Base-by-base conservation (phyloP, 306 rosid genomes). In the Vicia faba region DNA sequence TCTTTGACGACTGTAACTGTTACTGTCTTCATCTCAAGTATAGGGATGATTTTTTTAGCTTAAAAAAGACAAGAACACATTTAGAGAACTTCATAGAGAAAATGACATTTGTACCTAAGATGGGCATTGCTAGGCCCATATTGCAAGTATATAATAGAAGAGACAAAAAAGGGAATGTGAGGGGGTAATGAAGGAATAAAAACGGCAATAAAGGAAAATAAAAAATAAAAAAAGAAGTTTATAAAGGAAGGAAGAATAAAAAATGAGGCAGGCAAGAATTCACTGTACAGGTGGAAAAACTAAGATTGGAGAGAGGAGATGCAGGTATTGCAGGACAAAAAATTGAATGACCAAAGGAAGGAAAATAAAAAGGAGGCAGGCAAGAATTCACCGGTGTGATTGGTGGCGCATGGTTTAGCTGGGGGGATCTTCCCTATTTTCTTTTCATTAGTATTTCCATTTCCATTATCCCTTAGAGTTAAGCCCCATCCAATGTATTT, bases 1-100 rank as follows among this genome's bases (percentile, higher is more conserved):
- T 67, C 50, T 64, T 35, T 64, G 78, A 72, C 64, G 53, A 49
- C 58, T 60, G 60, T 56, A 66, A 61, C 74, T 68, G 51, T 53
- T 61, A 28, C 46, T 70, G 18, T 45, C 58, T 73, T 70, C 11
- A 31, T 60, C 63, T 81, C 50, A 48, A 43, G 13, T 66, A 44
- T 31, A 16, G 58, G 69, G 33, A 41, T 71, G 13, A 36, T 23
- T 59, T 38, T 50, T 50, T 61, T 20, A 11, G 38, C 70, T 39
- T 65, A 13, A 3, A 11, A 59, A 29, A 26, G 50, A 57, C 64
- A 65, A 29, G 44, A 48, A 15, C 49, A 40, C 41, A 61, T n/a
- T 57, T 11, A 49, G 18, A 35, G 8, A 55, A 71, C 58, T 49
- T 49, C 64, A 18, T 11, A 54, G 41, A 14, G 62, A 69, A 62